Evolutionary conservation across 1,139 yeast species (phyloP), one percentile per base, ranked within the genome.

Genomic region (Arxiozyma bovina): DNA sequence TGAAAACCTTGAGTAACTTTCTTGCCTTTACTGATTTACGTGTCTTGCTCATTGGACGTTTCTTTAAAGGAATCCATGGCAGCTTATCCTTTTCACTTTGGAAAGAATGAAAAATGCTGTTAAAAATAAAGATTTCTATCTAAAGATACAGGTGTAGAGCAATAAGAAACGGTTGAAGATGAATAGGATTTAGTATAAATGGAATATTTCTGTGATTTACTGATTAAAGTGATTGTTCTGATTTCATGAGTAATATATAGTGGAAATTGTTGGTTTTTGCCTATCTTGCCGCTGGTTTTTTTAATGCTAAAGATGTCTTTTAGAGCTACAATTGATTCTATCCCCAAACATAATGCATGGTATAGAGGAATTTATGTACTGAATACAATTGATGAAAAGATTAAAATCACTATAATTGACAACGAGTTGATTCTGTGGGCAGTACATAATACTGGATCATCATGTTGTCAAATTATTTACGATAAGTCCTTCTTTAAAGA

Each of bases 361-460:
- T 63, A 58, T 42, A 57, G 65, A 42, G 59, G 63, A 1, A 51
- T 68, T 3, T 58, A 63, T 45, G 60, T 61, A 3, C 54, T 68
- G 18, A 59, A 67, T n/a, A 60, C 63, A 2, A 56, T 67, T 8
- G 58, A 63, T 53, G 65, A 64, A 42, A 60, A 60, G 38, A 60
- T 66, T 25, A 64, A 58, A 51, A 52, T 67, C 42, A 66, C 70
- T 2, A 57, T 68, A n/a, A 58, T 68, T 5, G 55, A 61, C 2
- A 50, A 56, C 9, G 66, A 61, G 46, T 47, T 68, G 15, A 61
- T 66, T 30, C 55, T 60, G 4, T 65, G 68, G 63, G 56, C 68
- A 8, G 61, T 66, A 56, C 66, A 68, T 53, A 51, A 55, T n/a
- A 62, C 70, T 12, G 68, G 65, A 23, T 66, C 70, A 0, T 58